Evolutionary conservation across 2,329 filamentous ascomycete species (phyloP).

Genomic region (Akanthomyces muscarius): DNA sequence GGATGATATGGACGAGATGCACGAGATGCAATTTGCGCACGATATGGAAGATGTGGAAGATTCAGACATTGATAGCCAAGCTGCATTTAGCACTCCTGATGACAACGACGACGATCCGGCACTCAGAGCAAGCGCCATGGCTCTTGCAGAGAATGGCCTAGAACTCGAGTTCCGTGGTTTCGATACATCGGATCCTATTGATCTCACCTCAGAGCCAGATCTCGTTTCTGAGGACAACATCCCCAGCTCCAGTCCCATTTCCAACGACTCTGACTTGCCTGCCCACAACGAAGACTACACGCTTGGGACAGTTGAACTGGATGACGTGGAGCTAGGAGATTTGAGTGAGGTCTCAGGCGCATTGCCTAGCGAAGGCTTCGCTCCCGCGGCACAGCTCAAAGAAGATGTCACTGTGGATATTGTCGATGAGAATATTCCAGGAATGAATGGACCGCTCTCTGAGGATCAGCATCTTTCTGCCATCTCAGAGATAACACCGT

Average conservation of each 20-base stretch:
- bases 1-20: constrained; percentile 22
- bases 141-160: neutral
- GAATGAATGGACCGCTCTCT: neutral
- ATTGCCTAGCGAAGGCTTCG: neutral
- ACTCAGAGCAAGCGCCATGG: neutral
- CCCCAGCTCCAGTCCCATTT: neutral
- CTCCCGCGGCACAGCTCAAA: neutral
- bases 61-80: neutral
- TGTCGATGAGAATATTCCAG: neutral
- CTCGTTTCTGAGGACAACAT: neutral
- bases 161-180: constrained; percentile 1
- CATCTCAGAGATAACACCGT: constrained; percentile 23
- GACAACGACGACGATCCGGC: constrained; percentile 22
- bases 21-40: too few relatives aligned
- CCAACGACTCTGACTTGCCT: neutral
- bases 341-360: neutral
- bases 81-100: constrained; percentile 24
- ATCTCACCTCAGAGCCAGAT: constrained; percentile 15
- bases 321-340: neutral
- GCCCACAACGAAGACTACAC: neutral
- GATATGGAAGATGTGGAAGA: neutral
- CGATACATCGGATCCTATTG: constrained; percentile 10
- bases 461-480: constrained; percentile 23
- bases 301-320: neutral
- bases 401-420: neutral